Conservation (phyloP, 2,329 filamentous ascomycete species). For the Lachnellula subtilissima region DNA sequence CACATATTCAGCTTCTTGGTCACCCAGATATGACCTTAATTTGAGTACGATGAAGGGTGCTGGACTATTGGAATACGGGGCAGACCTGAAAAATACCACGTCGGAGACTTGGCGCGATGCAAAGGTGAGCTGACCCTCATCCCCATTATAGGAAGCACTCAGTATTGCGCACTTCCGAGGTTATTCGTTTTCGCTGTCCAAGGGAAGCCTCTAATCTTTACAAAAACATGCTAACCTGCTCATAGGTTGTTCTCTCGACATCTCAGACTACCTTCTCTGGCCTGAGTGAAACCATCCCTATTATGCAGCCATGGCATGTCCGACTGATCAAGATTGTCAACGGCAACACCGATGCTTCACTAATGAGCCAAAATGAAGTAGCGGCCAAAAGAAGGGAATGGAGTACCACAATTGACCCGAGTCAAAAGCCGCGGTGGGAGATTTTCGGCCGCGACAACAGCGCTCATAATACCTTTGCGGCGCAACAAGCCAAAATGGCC, state of each 20-base stretch:
- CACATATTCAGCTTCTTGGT: conserved; percentile 39
- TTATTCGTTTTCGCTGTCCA: too few species aligned
- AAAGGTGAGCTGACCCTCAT: conserved; percentile 16
- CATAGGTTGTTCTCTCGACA: conserved; percentile 38
- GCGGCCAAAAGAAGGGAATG: conserved; percentile 33
- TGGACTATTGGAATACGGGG: conserved; percentile 42
- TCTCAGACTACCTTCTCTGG: conserved; percentile 47
- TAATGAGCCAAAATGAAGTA: conserved; percentile 28
- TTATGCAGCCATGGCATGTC: conserved; percentile 43
- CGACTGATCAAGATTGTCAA: conserved; percentile 32
- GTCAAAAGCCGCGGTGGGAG: conserved; percentile 32
- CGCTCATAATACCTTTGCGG: not conserved
- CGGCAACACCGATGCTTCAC: conserved; percentile 12
- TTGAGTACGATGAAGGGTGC: conserved; percentile 34
- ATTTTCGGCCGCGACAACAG: conserved; percentile 32
- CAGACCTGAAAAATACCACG: conserved; percentile 48
- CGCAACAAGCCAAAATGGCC: not conserved
- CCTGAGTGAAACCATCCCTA: conserved; percentile 43
- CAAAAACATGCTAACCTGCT: not conserved
- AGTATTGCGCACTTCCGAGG: too few species aligned
- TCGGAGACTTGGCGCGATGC: conserved; percentile 45
- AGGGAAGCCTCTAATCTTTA: not conserved
- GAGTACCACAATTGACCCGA: conserved; percentile 2
- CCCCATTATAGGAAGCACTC: not conserved
- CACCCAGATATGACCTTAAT: conserved; percentile 44